Base-by-base conservation (phyloP, 2,329 filamentous ascomycete species). In the Chaetomium olivaceum region DNA sequence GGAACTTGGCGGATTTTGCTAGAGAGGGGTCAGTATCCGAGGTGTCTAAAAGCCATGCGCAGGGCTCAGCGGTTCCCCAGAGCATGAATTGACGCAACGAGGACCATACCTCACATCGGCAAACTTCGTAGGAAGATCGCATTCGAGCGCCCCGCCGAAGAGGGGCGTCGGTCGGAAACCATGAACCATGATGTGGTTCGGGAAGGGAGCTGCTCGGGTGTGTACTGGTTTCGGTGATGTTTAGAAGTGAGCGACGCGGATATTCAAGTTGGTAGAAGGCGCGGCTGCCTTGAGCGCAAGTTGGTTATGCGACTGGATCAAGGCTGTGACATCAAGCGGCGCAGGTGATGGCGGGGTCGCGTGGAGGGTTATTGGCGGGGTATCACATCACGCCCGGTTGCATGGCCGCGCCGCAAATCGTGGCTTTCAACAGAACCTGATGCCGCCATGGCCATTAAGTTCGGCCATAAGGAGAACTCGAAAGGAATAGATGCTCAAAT, bases 1-100 rank as follows among this genome's bases (percentile, higher is more conserved):
- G 91, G 91, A 5, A 93, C 87, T 78, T 92, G 85, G 69, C 91
- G 88, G 71, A 93, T 84, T 62, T 85, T 84, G 79, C 90, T 92
- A 68, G 25, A 19, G 64, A n/a, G n/a, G 7, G 16, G 52, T 67
- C n/a, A 62, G 52, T 51, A 12, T 25, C 11, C n/a, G 33, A 11
- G 46, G n/a, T 23, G 19, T 11, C n/a, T 12, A 36, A 9, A 48
- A 23, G 46, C n/a, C 46, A 48, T 23, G 1, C 23, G 60, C 36
- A 25, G 23, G 7, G 54, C 2, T 2, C 23, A n/a, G 21, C 1
- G 16, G 16, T 7, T 16, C 6, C 16, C 16, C 19, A 19, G 16
- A 16, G 27, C 14, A 33, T 43, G 16, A 16, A 9, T 1, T 33
- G 46, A 14, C 12, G 31, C 39, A 43, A 19, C 39, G n/a, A 39